A percentile compares a stretch with the other conserved stretches of the same genome.
phyloP scores from a whole-genome alignment of 169 alveolate species.

The Plasmodium berghei region DNA sequence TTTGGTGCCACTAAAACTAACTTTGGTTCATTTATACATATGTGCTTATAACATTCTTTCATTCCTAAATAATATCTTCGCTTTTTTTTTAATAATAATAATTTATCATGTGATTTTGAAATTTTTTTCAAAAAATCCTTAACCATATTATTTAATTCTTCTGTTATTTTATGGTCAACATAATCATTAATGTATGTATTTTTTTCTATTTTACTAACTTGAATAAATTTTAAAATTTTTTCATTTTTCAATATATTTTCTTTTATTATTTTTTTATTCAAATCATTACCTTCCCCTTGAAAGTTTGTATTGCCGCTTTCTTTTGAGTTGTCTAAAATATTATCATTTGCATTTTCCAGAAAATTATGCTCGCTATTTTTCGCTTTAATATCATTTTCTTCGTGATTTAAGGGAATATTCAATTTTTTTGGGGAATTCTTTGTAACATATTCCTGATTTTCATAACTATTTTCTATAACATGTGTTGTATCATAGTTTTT shows the following conservation, averaged over 20 bases:
- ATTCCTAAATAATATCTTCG: slow-evolving; percentile 48
- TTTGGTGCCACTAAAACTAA: slow-evolving; percentile 62
- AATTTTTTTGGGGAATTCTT: no score
- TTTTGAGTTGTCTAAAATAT: no score
- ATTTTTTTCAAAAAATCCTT: slow-evolving; percentile 50
- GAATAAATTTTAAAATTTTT: slow-evolving; percentile 52
- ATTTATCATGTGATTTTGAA: slow-evolving; percentile 56
- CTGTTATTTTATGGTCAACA: slow-evolving; percentile 63
- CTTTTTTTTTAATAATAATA: slow-evolving; percentile 36
- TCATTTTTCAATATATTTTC: slow-evolving; percentile 47
- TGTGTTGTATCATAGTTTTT: no score
- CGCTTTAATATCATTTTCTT: no score
- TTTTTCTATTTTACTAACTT: slow-evolving; percentile 33
- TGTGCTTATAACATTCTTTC: slow-evolving; percentile 46
- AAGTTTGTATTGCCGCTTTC: no score
- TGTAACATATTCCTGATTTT: no score
- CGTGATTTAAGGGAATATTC: no score
- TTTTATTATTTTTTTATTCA: slow-evolving; percentile 12
- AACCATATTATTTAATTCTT: slow-evolving; percentile 46
- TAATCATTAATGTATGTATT: slow-evolving; percentile 60
- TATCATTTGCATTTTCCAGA: no score
- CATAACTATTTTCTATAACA: no score
- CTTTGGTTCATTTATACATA: slow-evolving; percentile 60
- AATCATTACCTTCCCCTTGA: background rate
- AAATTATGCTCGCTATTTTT: no score